Base-by-base conservation (phyloP, 371 early-diverging fungal species). In the Chytridium lagenaria region DNA sequence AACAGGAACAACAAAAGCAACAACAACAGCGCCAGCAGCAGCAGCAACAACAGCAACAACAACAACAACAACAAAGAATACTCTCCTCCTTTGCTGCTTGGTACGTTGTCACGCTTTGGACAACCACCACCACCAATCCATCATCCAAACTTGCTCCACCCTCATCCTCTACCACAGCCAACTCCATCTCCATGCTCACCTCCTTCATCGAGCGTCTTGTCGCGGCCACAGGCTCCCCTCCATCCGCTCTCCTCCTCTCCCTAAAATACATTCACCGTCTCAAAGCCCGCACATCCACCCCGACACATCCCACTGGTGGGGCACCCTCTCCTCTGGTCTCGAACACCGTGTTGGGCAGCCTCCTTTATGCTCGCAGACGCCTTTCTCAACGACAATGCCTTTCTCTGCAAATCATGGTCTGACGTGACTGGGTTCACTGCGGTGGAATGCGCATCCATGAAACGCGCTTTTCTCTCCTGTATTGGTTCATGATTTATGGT, bases 351-450 rank as follows among this genome's bases (percentile, higher is more conserved):
- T 75, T 66, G 59, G 57, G 64, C 65, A 1, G 68, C 75, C 22
- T 59, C 71, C 1, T 67, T 75, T 38, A 75, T 75, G 76, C 59
- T 73, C 23, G 79, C 76, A 36, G 79, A 79, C 49, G 71, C 76
- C 15, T 52, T 55, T 55, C 36, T 79, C 36, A 79, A 79, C 68
- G 80, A 80, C 64, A 73, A 71, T 59, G 80, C 80, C 16, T 80
- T 75, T 59, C 68, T 68, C 7, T 68, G 68, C 51, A 69, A 73
- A 33, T 64, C 66, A 1, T 80, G 80, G 80, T 59, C 75, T 7
- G 73, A 80, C 36, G 80, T 80, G 22, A 73, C 80, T 36, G 71
- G 65, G 5, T 70, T 75, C 50, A 31, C 63, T 26, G 26, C 63
- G 26, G 36, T 36, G 23, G 63, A 63, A 37, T 63, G 63, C 36